Base-by-base conservation (phyloP, 768 basidiomycete genomes). In the Mycena belliarum region DNA sequence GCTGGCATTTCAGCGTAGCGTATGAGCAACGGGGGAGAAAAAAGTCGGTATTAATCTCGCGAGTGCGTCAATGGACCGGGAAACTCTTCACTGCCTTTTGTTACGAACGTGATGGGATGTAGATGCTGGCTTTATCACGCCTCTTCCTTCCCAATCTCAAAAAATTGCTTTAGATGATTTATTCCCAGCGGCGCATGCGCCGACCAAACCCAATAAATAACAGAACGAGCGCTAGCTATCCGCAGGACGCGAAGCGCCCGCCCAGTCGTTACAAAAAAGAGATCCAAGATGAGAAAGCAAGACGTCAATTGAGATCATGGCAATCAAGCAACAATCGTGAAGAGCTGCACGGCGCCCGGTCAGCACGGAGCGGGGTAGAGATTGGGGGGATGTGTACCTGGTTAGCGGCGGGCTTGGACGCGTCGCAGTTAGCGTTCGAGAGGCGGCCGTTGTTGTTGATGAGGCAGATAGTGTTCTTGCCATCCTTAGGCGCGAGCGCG, bases 11-110 rank as follows among this genome's bases (percentile, higher is more conserved):
- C n/a, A n/a, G n/a, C n/a, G n/a, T n/a, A n/a, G n/a, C n/a, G n/a
- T n/a, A n/a, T 67, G 96, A 99, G 80, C 68, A 80, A 66, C 81
- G n/a, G n/a, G n/a, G n/a, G 44, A 57, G 25, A 18, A 59, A 28
- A 57, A 40, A 48, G 6, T 49, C 6, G 16, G 11, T 18, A 37
- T 44, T 16, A 45, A 37, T 15, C 24, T 52, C 9, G 2, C 10
- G 15, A 24, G 43, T 11, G 15, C 14, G 16, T 37, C 26, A 21
- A 49, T 50, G 58, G 58, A 59, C 1, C 55, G 58, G 58, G n/a
- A n/a, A n/a, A n/a, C n/a, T n/a, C n/a, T n/a, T n/a, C n/a, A n/a
- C n/a, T n/a, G n/a, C n/a, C n/a, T n/a, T n/a, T n/a, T n/a, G n/a
- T n/a, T n/a, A n/a, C n/a, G n/a, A n/a, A n/a, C n/a, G n/a, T n/a